phyloP scores from a whole-genome alignment of 2,329 filamentous ascomycete genomes.

The Penicillium sp. region DNA sequence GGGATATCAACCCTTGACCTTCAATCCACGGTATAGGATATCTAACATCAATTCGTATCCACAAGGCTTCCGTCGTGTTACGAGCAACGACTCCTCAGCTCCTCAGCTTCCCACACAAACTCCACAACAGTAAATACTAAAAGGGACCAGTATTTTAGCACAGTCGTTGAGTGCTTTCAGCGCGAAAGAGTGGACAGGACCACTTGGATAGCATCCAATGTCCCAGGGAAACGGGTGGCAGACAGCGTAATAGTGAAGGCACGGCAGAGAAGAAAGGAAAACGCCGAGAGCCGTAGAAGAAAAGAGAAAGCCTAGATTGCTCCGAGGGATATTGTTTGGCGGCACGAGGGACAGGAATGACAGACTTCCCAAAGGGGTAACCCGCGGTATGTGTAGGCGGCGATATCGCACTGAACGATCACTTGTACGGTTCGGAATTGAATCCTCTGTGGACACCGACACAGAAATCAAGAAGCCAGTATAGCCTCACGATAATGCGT shows the following conservation, averaged over 20 bases:
- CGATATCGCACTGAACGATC: not conserved
- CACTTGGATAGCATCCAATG: slow-evolving; percentile 53
- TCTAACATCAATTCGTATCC: not conserved
- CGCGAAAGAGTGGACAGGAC: slow-evolving; percentile 24
- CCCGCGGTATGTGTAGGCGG: slow-evolving; percentile 19
- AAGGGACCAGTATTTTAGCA: not conserved
- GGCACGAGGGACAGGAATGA: slow-evolving; percentile 21
- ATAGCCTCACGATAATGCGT: no score
- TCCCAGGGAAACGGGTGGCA: slow-evolving; percentile 10
- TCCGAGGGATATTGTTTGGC: slow-evolving; percentile 20
- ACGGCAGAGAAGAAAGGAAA: slow-evolving; percentile 13
- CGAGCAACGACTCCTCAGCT: not conserved
- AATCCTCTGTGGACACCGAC: no score
- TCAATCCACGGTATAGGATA: not conserved
- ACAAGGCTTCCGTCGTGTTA: no score
- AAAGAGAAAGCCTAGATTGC: slow-evolving; percentile 24
- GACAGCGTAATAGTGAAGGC: slow-evolving; percentile 6
- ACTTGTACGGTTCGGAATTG: not conserved
- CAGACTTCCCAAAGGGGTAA: slow-evolving; percentile 18
- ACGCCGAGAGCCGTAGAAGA: slow-evolving; percentile 11
- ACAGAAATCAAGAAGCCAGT: no score
- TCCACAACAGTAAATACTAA: slow-evolving; percentile 9
- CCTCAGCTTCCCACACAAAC: not conserved
- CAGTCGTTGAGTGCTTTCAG: slow-evolving; percentile 12
- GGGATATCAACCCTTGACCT: not conserved